Evolutionary conservation across 1,284 basidiomycete genomes (phyloP), one percentile per base, ranked within the genome.

Genomic region (Moesziomyces sp.): DNA sequence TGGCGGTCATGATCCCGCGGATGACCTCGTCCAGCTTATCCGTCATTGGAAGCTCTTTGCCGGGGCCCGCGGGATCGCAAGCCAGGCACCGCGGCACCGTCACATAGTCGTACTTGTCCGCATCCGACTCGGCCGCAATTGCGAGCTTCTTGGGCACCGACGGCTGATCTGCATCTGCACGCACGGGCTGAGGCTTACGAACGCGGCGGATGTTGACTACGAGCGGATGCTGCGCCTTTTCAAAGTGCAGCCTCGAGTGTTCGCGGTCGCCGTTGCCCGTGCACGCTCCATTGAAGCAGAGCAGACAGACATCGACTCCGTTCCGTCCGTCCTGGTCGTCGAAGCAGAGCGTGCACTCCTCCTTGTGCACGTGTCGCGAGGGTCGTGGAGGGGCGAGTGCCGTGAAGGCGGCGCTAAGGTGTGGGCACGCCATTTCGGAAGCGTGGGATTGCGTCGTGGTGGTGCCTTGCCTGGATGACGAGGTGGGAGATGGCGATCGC

Each of bases 301-400:
- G 85, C 57, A 99, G 86, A 84, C 96, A 99, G 51, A 98, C 92
- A 72, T 97, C 91, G 62, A 98, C 87, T 13, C 96, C 96, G 14
- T 87, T 56, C 50, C 59, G 49, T 23, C 80, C 77, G 26, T 92
- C 94, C 88, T 96, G 93, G 79, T 90, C 90, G 84, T 98, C 95
- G 83, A 98, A 99, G 85, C 96, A 99, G 65, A 95, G 93, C 0
- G 95, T 97, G 79, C 93, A 96, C 84, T 95, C 93, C 83, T 94
- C 93, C 11, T 92, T 87, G 78, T 94, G 91, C 0, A 94, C 82
- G 7, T 66, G 61, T 51, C 82, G 76, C 13, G 69, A 68, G 6
- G 69, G 58, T 21, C 77, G 57, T 24, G 82, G 82, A 10, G 78
- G 59, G 3, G 54, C 53, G 24, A 84, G 64, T 16, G 55, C 35